Percentiles rank a stretch among this genome's conserved stretches.
These are phyloP conservation scores for Podospora conica DNA, from an alignment of 495 filamentous ascomycete species.

Conservation along the genomic window DNA sequence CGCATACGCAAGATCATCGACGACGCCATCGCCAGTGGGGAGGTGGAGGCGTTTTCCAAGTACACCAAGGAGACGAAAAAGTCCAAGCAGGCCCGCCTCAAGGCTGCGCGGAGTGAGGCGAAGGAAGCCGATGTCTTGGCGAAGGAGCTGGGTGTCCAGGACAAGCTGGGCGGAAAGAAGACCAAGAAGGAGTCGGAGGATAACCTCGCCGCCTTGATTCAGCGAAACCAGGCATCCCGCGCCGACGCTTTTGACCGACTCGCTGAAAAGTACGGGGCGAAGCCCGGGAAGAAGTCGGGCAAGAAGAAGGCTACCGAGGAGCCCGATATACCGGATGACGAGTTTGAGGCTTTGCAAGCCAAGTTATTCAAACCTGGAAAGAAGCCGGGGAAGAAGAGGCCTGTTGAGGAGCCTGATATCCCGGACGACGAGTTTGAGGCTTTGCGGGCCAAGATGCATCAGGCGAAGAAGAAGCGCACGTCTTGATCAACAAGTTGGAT, in stretches of 20 bases:
- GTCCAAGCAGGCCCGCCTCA: slow-evolving; percentile 56
- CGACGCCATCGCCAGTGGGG: slow-evolving; percentile 62
- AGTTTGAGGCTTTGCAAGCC: slow-evolving; percentile 46
- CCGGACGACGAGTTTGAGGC: slow-evolving; percentile 64
- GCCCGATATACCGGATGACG: slow-evolving; percentile 61
- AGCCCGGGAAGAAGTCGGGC: slow-evolving; percentile 38
- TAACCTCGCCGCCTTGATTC: slow-evolving; percentile 38
- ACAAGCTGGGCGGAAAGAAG: slow-evolving; percentile 46
- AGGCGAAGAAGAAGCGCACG: slow-evolving; percentile 36
- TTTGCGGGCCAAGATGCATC: slow-evolving; percentile 29
- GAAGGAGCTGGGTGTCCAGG: slow-evolving; percentile 63
- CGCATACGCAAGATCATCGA: slow-evolving; percentile 77
- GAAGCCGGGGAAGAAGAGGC: slow-evolving; percentile 47
- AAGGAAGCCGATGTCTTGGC: slow-evolving; percentile 67
- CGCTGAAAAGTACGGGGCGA: slow-evolving; percentile 65
- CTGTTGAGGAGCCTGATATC: slow-evolving; percentile 47
- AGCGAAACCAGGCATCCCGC: slow-evolving; percentile 32
- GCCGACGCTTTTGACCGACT: slow-evolving; percentile 56
- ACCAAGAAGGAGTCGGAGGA: slow-evolving; percentile 39
- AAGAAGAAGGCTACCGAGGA: slow-evolving; percentile 44
- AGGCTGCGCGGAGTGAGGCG: slow-evolving; percentile 57
- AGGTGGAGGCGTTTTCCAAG: slow-evolving; percentile 56
- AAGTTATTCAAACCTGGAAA: slow-evolving; percentile 19
- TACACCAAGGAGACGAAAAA: slow-evolving; percentile 68
- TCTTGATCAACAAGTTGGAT: slow-evolving; percentile 6